Evolutionary conservation across 2,329 filamentous ascomycete species (phyloP).

Genomic region (Ophiocordyceps robertsii): DNA sequence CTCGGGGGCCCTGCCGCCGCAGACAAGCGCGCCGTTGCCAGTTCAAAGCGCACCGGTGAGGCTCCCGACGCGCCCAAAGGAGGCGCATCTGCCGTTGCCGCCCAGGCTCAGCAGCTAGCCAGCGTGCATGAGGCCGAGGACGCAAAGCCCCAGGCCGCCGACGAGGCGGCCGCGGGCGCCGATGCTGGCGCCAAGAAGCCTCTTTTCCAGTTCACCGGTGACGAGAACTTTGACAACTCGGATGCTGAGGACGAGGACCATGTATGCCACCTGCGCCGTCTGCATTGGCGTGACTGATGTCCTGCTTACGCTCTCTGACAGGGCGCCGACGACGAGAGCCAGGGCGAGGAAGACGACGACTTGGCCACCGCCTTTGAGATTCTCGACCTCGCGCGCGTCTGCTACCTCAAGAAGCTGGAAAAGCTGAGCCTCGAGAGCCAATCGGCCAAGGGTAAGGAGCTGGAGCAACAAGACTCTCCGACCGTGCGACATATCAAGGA

Average conservation of each 20-base stretch:
- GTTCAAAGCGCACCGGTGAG: no score
- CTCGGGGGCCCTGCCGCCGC: slow-evolving; percentile 65
- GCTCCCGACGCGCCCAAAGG: no score
- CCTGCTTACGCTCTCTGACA: slow-evolving; percentile 1
- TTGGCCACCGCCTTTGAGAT: slow-evolving; percentile 72
- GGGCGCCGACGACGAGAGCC: slow-evolving; percentile 24
- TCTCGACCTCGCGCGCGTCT: slow-evolving; percentile 63
- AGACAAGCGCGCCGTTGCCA: slow-evolving; percentile 34
- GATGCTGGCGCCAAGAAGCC: slow-evolving; percentile 51
- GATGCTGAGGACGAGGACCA: slow-evolving; percentile 48
- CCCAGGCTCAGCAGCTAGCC: background rate
- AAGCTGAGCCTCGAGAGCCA: slow-evolving; percentile 17
- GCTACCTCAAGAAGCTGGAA: slow-evolving; percentile 44
- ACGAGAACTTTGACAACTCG: slow-evolving; percentile 82
- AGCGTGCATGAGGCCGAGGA: slow-evolving; percentile 22
- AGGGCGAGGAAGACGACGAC: slow-evolving; percentile 55
- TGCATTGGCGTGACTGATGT: background rate
- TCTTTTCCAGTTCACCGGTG: slow-evolving; percentile 83
- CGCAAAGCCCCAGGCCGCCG: slow-evolving; percentile 10
- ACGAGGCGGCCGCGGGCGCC: slow-evolving; percentile 17
- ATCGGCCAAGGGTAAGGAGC: slow-evolving; percentile 29
- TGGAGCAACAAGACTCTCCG: slow-evolving; percentile 24
- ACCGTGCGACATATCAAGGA: slow-evolving; percentile 56
- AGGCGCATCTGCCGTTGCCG: background rate
- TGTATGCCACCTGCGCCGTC: slow-evolving; percentile 21